Base-by-base conservation (phyloP, 2,329 filamentous ascomycete genomes). In the Cladophialophora immunda region DNA sequence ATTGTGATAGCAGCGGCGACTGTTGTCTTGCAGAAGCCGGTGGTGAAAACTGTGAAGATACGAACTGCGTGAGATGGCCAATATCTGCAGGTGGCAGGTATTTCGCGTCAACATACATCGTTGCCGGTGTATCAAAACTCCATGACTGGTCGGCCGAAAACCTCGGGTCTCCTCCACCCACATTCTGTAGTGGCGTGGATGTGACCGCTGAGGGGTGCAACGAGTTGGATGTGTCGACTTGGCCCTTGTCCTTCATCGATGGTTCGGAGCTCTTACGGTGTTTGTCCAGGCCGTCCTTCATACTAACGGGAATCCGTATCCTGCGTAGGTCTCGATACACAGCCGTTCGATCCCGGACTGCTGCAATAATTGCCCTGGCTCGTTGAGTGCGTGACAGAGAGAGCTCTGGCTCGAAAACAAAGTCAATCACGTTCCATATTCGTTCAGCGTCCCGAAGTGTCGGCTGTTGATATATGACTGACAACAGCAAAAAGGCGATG, bases 391-490 rank as follows among this genome's bases (percentile, higher is more conserved):
- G 83, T 13, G 83, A 76, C 50, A 86, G 76, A 36, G 81, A 76
- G 4, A 82, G 75, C 34, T 90, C 84, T 30, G 89, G 79, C 58
- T 87, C 85, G 75, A 92, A 93, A 27, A 91, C 87, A 74, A 88
- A 93, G 74, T 93, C 90, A 29, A 92, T 80, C 72, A 88, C 90
- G 36, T 81, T 79, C 90, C 91, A 92, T 65, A 92, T 90, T 8
- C 90, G 85, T 27, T 86, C 83, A 1, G 87, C 87, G 67, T 90
- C 84, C 58, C 82, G 82, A 56, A 84, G 81, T 61, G 84, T 79
- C 0, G 87, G 86, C 47, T 84, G 82, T 55, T 85, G 84, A 74
- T 88, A 90, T 3, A 92, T 79, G 74, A 93, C 90, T 25, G 87
- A 85, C 6, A 92, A 82, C 25, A 94, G 80, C 0, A 93, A 81